Conservation (phyloP, 805 yeast genomes). For the Blastobotrys chiropterorum region DNA sequence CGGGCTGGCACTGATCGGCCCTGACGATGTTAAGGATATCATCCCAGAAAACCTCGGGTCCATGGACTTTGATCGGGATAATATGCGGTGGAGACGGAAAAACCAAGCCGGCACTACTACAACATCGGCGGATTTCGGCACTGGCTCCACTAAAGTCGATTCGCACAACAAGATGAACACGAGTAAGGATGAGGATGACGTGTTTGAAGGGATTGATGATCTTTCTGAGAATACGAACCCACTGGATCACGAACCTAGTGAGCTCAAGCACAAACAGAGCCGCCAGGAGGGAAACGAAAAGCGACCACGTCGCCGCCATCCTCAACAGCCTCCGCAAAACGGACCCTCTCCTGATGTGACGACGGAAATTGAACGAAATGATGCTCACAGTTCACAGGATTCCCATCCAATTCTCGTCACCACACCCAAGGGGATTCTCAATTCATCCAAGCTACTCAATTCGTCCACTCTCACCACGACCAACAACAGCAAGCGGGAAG, state of each 20-base stretch:
- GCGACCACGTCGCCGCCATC: no score
- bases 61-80: conserved; percentile 20
- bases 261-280: neutral
- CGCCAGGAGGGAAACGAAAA: neutral
- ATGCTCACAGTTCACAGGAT: neutral
- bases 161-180: neutral
- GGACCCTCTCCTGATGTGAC: neutral
- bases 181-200: conserved; percentile 16
- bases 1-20: conserved; percentile 7
- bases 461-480: neutral
- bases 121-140: conserved; percentile 9
- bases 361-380: neutral
- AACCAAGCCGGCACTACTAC: neutral
- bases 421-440: neutral
- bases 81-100: conserved; percentile 18
- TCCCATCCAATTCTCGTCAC: neutral
- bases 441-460: neutral
- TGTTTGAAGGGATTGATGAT: conserved; percentile 26
- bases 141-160: conserved; percentile 18
- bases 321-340: neutral
- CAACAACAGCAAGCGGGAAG: conserved; percentile 8
- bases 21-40: conserved; percentile 16
- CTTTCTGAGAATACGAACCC: conserved; percentile 13
- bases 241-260: conserved; percentile 1
- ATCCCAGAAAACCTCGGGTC: conserved; percentile 20